A percentile compares a stretch with the other conserved stretches of the same genome.
Conservation (phyloP, 345 rosid genomes). For the Diplotaxis tenuifolia region DNA sequence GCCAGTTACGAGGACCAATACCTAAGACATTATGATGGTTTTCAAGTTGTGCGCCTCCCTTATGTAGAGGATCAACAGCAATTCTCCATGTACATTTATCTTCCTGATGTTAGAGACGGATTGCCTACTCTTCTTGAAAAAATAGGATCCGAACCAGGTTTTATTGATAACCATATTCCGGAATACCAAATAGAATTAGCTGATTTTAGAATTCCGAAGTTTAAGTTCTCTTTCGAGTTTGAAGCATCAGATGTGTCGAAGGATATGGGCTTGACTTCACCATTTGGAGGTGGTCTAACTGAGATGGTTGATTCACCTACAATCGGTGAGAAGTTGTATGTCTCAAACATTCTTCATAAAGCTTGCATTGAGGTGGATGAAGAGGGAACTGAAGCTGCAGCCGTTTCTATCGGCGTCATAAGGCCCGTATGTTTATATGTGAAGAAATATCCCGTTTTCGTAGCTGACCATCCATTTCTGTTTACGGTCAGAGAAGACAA, state of each 20-base stretch:
- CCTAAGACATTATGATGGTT: neutral
- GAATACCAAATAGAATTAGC: conserved; percentile 26
- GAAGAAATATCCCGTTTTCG: conserved; percentile 34
- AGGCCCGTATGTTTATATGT: neutral
- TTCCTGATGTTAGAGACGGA: conserved; percentile 60
- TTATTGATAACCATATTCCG: conserved; percentile 53
- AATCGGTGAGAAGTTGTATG: conserved; percentile 32
- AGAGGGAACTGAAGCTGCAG: conserved; percentile 68
- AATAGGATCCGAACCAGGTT: conserved; percentile 42
- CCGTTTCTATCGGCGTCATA: conserved; percentile 33
- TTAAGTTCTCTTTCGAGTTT: conserved; percentile 49
- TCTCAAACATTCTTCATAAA: conserved; percentile 50
- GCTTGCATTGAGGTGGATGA: conserved; percentile 61
- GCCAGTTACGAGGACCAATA: neutral
- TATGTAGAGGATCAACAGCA: conserved; percentile 32
- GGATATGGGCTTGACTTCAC: conserved; percentile 47
- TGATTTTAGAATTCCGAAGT: conserved; percentile 50
- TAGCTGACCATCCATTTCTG: conserved; percentile 68
- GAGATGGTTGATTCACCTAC: conserved; percentile 51
- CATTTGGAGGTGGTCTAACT: conserved; percentile 55
- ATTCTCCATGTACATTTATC: conserved; percentile 6
- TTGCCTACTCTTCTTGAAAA: conserved; percentile 48
- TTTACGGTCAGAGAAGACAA: conserved; percentile 56
- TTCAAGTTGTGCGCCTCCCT: neutral
- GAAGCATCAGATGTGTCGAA: conserved; percentile 46